Base-by-base conservation (phyloP, 805 yeast species). In the Peterozyma toletana region DNA sequence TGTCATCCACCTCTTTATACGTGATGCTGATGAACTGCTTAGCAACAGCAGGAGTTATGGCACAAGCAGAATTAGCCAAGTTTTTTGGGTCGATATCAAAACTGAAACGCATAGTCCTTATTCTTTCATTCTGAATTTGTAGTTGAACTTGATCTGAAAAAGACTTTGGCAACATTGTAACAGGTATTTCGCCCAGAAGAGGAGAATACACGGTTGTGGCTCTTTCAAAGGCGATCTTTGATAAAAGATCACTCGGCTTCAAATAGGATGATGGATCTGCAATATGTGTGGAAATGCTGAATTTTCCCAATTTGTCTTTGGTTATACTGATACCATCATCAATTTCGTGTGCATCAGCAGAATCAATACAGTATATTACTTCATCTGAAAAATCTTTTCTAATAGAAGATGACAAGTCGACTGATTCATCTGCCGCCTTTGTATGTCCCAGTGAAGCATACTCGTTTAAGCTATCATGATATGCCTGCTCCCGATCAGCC, bases 281-380 rank as follows among this genome's bases (percentile, higher is more conserved):
- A 49, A 91, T 77, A 58, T 85, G 96, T 2, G 88, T 70, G 30
- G 82, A 74, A 5, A 90, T 51, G 9, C 67, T 63, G 51, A 64
- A 76, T 11, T 55, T 55, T 2, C 60, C 57, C 1, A 58, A 50
- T 1, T 54, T 52, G 3, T 50, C 42, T 41, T 27, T 50, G 49
- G 29, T 53, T 15, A 91, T 66, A 1, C 96, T 78, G 27, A 91
- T 70, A 39, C 97, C 99, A 62, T 91, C 99, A 60, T 91, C 99
- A 47, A 93, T 84, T 60, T 93, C 98, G 51, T 83, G 83, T 0
- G 98, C 96, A 36, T 71, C 71, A 3, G 68, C 76, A 2, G 83
- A 71, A 62, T 93, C 99, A 46, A 91, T 87, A 62, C 97, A 89
- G 58, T 79, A 91, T 1, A 89, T 80, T 1, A 76, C 73, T 11